Percentiles rank a stretch among this genome's conserved stretches.
Evolutionary conservation across 2,329 filamentous ascomycete genomes (phyloP).

Genomic region (Exophiala sideris): DNA sequence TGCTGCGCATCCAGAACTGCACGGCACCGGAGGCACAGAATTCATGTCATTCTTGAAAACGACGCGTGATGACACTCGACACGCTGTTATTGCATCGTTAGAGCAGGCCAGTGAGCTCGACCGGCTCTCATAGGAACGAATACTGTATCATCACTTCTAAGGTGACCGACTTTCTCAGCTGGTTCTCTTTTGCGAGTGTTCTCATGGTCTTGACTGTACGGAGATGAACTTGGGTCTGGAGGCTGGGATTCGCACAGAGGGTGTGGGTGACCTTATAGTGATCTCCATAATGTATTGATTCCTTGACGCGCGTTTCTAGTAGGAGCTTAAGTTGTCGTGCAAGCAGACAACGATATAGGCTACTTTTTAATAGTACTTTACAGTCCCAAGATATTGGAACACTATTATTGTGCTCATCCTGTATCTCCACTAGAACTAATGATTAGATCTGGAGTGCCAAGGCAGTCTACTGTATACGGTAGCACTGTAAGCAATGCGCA

Average conservation of each 20-base stretch:
- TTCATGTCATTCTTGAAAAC: constrained; percentile 52
- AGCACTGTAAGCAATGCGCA: too few species aligned
- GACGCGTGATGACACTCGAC: constrained; percentile 47
- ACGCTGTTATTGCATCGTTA: background rate
- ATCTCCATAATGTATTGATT: background rate
- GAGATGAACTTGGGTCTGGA: background rate
- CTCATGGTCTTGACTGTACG: background rate
- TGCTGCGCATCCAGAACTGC: constrained; percentile 38
- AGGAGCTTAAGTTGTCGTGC: background rate
- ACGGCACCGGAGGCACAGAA: constrained; percentile 50
- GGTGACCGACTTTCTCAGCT: background rate
- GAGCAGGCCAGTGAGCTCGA: background rate
- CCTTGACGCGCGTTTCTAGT: background rate
- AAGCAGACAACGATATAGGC: background rate
- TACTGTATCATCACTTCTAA: background rate
- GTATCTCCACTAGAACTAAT: too few species aligned
- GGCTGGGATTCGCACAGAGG: too few species aligned
- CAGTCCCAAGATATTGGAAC: background rate
- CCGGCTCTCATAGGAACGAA: background rate
- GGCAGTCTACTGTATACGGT: background rate
- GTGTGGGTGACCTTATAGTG: background rate
- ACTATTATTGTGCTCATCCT: too few species aligned
- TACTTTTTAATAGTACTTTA: background rate
- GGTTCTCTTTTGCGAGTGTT: background rate
- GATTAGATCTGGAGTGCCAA: background rate